phyloP scores from a whole-genome alignment of 2,329 filamentous ascomycete species.

The Cercospora janseana region DNA sequence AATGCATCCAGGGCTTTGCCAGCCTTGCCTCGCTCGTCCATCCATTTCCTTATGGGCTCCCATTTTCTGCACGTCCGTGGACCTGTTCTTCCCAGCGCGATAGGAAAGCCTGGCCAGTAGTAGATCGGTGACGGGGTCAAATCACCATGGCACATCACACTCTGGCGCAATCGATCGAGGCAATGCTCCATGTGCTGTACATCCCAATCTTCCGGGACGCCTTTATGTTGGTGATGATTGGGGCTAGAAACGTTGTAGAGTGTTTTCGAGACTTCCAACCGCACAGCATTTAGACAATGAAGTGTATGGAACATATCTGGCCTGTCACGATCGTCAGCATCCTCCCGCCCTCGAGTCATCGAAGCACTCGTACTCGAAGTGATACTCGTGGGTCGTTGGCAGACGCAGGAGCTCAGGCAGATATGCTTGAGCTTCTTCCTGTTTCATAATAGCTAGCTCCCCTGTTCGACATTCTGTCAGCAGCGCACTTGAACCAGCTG shows the following conservation, averaged over 20 bases:
- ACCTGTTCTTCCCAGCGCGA: slow-evolving; percentile 21
- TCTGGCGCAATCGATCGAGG: slow-evolving; percentile 25
- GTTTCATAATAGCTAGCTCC: slow-evolving; percentile 21
- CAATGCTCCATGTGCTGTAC: slow-evolving; percentile 25
- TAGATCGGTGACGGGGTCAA: slow-evolving; percentile 24
- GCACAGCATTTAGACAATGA: slow-evolving; percentile 28
- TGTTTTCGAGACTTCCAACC: slow-evolving; percentile 19
- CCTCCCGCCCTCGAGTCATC: not conserved
- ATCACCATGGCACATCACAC: slow-evolving; percentile 26
- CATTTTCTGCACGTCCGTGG: slow-evolving; percentile 24
- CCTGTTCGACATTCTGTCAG: not conserved
- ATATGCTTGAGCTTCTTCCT: slow-evolving; percentile 16
- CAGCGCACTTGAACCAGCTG: too few relatives aligned
- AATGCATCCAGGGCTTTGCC: slow-evolving; percentile 10
- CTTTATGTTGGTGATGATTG: slow-evolving; percentile 1
- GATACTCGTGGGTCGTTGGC: slow-evolving; percentile 14
- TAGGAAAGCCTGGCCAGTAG: slow-evolving; percentile 14
- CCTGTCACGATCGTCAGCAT: slow-evolving; percentile 5
- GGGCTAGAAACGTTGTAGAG: slow-evolving; percentile 19
- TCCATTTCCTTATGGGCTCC: slow-evolving; percentile 24
- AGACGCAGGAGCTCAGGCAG: slow-evolving; percentile 16
- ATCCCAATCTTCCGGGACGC: slow-evolving; percentile 13
- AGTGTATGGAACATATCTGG: slow-evolving; percentile 27
- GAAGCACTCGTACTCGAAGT: slow-evolving; percentile 13
- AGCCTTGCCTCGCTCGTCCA: slow-evolving; percentile 19